These are phyloP conservation scores for Aristolochia contorta DNA, from an alignment of 164 flowering plant genomes.

Conservation along the genomic window DNA sequence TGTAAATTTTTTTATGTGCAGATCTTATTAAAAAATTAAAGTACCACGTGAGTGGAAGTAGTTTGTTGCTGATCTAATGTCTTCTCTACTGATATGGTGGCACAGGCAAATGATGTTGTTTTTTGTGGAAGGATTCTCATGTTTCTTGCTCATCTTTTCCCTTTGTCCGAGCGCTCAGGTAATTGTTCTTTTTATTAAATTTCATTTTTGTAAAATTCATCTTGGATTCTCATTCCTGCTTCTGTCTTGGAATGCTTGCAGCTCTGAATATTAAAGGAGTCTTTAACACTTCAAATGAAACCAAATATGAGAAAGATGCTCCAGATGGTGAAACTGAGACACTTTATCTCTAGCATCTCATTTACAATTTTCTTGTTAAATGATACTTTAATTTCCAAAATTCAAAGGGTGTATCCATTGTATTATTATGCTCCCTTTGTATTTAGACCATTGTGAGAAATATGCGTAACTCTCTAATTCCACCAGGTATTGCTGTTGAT, in stretches of 20 bases:
- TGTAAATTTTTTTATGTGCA: background rate
- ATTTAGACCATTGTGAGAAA: background rate
- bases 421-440: no score
- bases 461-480: background rate
- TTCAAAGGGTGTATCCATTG: background rate
- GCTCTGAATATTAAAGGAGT: conserved; percentile 99
- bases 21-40: background rate
- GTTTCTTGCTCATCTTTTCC: conserved; percentile 97
- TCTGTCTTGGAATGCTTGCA: conserved; percentile 23
- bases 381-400: background rate
- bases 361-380: conserved; percentile 1
- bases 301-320: conserved; percentile 91
- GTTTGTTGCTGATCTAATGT: no score
- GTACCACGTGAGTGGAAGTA: no score
- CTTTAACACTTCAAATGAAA: conserved; percentile 93
- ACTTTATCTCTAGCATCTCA: background rate
- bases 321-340: conserved; percentile 53
- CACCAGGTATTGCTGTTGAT: conserved; percentile 79
- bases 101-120: conserved; percentile 95
- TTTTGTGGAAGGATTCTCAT: conserved; percentile 95
- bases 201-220: background rate
- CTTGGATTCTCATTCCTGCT: background rate
- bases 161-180: conserved; percentile 99
- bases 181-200: background rate
- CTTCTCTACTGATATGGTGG: conserved; percentile 1